Evolutionary conservation across 352 stramenopile species (phyloP).

Genomic region (Phytopythium aichiense): DNA sequence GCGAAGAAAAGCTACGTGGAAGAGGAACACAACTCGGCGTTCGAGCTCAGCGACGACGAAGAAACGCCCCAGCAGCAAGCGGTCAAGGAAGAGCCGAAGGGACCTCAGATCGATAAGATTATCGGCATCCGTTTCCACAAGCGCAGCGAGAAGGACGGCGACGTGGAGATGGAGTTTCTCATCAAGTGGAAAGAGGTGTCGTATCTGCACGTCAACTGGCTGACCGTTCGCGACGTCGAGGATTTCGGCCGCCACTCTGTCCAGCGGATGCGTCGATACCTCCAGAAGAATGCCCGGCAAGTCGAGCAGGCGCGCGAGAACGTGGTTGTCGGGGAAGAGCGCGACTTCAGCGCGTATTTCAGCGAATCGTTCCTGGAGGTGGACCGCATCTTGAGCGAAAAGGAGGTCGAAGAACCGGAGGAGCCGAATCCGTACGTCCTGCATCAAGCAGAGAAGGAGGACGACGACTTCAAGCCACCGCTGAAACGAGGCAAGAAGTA

Average conservation of each 20-base stretch:
- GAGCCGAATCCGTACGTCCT: conserved; percentile 64
- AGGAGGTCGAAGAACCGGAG: conserved; percentile 74
- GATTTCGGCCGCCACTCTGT: conserved; percentile 75
- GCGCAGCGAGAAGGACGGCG: conserved; percentile 27
- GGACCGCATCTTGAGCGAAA: conserved; percentile 72
- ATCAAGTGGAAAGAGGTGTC: conserved; percentile 99
- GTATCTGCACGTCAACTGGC: conserved; percentile 98
- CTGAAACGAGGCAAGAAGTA: conserved; percentile 88
- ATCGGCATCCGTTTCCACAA: conserved; percentile 86
- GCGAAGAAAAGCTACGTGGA: conserved; percentile 85
- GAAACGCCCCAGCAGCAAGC: conserved; percentile 36
- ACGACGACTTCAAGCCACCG: conserved; percentile 32
- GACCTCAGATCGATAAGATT: conserved; percentile 92
- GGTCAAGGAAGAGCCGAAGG: conserved; percentile 44
- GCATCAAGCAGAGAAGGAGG: conserved; percentile 27
- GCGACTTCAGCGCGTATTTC: conserved; percentile 81
- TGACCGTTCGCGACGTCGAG: conserved; percentile 94
- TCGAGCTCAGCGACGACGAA: conserved; percentile 72
- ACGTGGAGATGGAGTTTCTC: conserved; percentile 94
- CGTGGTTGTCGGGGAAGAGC: conserved; percentile 67
- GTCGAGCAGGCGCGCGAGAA: conserved; percentile 76
- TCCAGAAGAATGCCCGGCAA: conserved; percentile 84
- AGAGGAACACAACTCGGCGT: conserved; percentile 61
- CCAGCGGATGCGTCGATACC: conserved; percentile 78
- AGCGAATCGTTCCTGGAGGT: conserved; percentile 82